Base-by-base conservation (phyloP, 176 grass and related monocot genomes). In the Cenchrus purpureus region DNA sequence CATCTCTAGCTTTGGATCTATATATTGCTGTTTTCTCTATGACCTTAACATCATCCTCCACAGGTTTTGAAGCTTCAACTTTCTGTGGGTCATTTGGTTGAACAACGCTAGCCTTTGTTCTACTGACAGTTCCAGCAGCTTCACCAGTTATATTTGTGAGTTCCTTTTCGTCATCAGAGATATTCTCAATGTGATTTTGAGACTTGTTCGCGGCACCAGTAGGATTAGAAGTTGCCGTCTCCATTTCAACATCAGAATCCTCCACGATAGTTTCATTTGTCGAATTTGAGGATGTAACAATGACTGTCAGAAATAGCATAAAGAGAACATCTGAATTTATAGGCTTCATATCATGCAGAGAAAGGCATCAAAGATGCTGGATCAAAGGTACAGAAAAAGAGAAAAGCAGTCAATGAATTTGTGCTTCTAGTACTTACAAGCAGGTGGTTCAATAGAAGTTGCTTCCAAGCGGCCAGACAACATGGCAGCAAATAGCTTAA, bases 211-310 rank as follows among this genome's bases (percentile, higher is more conserved):
- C 43, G 45, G 49, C 65, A 82, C 53, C 54, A 82, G 14, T 55
- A 79, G 62, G 91, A 69, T 80, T 72, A 50, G 97, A 98, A 49
- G 82, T 94, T 74, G 88, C 97, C 53, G 89, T 90, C 82, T 98
- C 91, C 22, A 92, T 92, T 89, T 98, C 97, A 81, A 88, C 83
- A 78, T 95, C 97, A 66, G 91, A 98, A 67, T 95, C 91, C 2
- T 71, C 91, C 74, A 94, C 97, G 79, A 98, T 90, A 82, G 97
- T 98, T 80, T 95, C 93, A 73, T 92, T 89, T 43, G 93, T 40
- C 37, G 91, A 92, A 84, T 93, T 92, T 34, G 97, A 98, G 68
- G 91, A 95, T 43, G 93, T 69, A 81, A 98, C 72, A 63, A 98
- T 80, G 72, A 84, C 97, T 98, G 82, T 62, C 68, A 66, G 68